Evolutionary conservation across 2,329 filamentous ascomycete genomes (phyloP), one percentile per base, ranked within the genome.

Genomic region (Aspergillus versicolor): DNA sequence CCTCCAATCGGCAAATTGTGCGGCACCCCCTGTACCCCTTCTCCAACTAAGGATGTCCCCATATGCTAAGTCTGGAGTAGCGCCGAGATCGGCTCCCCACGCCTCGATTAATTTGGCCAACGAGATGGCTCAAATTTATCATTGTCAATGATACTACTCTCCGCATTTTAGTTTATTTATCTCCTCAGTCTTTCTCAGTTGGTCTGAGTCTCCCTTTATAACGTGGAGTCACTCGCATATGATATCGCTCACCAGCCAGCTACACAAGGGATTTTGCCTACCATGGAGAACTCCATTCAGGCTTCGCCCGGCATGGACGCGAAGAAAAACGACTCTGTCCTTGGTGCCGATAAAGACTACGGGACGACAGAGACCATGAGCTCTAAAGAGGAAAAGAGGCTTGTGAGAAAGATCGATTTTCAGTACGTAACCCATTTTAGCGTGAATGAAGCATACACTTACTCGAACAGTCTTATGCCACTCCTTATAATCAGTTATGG

Each of bases 401-500:
- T 62, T 4, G 45, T 62, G 24, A 51, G 56, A 21, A 62, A 62
- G 24, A 61, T 62, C 13, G 61, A 61, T 40, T 17, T 53, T 12
- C 44, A 59, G 61, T 63, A 38, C 24, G 52, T 43, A 22, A 17
- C 38, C 13, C 34, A 12, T 46, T 24, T n/a, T 21, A 13, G 2
- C 19, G 13, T 2, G 19, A 27, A 17, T 41, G 3, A n/a, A 37
- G 9, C n/a, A 41, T 13, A 5, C 9, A 21, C n/a, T 46, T 19
- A 42, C 38, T 11, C 13, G 44, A 37, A 24, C 11, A 63, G 61
- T n/a, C 41, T 65, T 4, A 63, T 65, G 59, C 64, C 64, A 5
- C 46, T 65, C 12, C 46, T 65, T 6, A 62, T 60, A 8, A 40
- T 62, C 32, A 59, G 57, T 12, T 65, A 64, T 21, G 57, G 59